Conservation (phyloP, 2,329 filamentous ascomycete species). For the Raffaelea arxii region DNA sequence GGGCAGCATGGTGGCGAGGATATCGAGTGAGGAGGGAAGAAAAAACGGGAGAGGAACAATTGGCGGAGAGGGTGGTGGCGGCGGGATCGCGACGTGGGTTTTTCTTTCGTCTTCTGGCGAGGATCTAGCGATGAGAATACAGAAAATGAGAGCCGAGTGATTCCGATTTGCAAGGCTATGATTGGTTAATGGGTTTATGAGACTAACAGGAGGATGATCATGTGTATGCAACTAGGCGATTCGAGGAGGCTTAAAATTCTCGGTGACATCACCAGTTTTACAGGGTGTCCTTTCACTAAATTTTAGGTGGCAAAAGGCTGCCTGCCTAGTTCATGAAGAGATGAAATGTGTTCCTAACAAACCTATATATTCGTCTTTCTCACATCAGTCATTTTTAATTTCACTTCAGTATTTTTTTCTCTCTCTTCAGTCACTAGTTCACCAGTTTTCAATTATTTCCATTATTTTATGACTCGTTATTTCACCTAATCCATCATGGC, state of each 20-base stretch:
- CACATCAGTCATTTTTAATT: too few relatives aligned
- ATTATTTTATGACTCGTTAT: neutral
- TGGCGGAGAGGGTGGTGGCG: neutral
- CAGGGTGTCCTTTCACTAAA: conserved; percentile 3
- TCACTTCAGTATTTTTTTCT: neutral
- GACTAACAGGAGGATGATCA: neutral
- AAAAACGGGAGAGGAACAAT: neutral
- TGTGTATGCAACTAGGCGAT: neutral
- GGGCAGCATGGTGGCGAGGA: conserved; percentile 23
- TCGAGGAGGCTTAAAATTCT: neutral
- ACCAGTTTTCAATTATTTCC: too few relatives aligned
- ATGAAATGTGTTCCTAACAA: too few relatives aligned
- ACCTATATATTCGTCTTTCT: too few relatives aligned
- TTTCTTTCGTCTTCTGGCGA: too few relatives aligned
- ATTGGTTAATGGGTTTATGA: neutral
- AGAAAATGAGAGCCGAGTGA: conserved; percentile 7
- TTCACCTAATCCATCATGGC: neutral
- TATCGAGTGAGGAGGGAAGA: neutral
- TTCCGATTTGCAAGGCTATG: neutral
- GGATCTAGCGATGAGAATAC: neutral
- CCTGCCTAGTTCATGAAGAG: too few relatives aligned
- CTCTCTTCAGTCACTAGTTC: neutral
- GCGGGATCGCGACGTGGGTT: too few relatives aligned
- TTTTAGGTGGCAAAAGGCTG: conserved; percentile 8
- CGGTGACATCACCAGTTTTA: neutral